phyloP scores from a whole-genome alignment of 2,329 filamentous ascomycete genomes.

The Aspergillus aculeatus region DNA sequence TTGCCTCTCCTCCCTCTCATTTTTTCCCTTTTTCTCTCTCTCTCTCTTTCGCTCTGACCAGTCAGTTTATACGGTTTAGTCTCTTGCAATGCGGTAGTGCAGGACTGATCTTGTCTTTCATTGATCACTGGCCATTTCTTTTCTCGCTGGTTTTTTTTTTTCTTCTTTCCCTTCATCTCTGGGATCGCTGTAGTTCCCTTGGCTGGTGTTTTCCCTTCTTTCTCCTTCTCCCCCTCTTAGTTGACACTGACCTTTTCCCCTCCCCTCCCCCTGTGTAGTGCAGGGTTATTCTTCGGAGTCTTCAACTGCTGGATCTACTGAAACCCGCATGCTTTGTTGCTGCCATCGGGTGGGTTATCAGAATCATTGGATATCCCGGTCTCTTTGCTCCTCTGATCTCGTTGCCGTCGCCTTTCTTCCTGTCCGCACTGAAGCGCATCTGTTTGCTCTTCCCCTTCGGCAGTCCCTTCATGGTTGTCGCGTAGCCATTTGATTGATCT shows the following conservation, averaged over 20 bases:
- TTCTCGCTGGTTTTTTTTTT: neutral
- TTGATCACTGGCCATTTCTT: neutral
- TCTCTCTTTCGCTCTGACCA: constrained; percentile 8
- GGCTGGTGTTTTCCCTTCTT: neutral
- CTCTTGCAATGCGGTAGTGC: neutral
- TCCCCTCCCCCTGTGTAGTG: neutral
- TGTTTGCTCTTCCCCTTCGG: constrained; percentile 10
- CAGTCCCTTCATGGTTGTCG: neutral
- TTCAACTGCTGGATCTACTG: neutral
- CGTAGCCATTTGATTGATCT: constrained; percentile 8
- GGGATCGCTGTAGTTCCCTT: neutral
- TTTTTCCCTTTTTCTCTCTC: constrained; percentile 6
- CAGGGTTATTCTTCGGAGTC: constrained; percentile 2
- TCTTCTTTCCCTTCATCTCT: neutral
- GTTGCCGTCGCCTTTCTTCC: constrained; percentile 1
- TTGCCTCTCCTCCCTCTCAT: constrained; percentile 20
- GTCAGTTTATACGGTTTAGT: neutral
- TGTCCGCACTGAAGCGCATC: constrained; percentile 12
- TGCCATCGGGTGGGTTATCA: constrained; percentile 6
- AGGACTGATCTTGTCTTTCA: neutral
- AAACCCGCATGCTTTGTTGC: neutral
- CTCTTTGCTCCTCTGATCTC: constrained; percentile 8
- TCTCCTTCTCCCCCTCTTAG: neutral
- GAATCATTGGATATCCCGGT: constrained; percentile 6
- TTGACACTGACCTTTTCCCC: neutral